Evolutionary conservation across 1,284 basidiomycete genomes (phyloP), one percentile per base, ranked within the genome.

Genomic region (Ganoderma meredithae): DNA sequence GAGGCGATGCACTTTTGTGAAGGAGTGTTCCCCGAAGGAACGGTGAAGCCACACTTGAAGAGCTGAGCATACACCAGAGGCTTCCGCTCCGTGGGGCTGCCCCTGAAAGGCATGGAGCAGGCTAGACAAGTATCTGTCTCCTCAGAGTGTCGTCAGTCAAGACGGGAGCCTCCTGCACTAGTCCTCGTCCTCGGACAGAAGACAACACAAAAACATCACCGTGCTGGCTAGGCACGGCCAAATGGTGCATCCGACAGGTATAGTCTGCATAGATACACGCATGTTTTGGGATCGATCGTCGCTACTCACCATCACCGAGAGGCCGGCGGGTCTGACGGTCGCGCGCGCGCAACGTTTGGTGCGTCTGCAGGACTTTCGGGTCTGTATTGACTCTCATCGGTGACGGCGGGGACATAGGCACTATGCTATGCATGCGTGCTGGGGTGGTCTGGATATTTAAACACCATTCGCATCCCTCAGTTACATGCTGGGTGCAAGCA

Each of bases 161-260:
- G 41, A 49, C 22, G 47, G 22, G 47, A 49, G 22, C n/a, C 22
- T 12, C 47, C 47, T n/a, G n/a, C n/a, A 49, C 19, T 6, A 22
- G 47, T 33, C 53, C 53, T 55, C 53, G 53, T 55, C 25, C 31
- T n/a, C 31, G 53, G 53, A 55, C 31, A 33, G 31, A 33, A 33
- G 25, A 19, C 53, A 1, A 15, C 31, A 15, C 53, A 12, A 55
- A 55, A n/a, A 33, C 31, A 33, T 13, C 31, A 3, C 19, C 19
- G 31, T 33, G 27, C 53, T 55, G 15, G 53, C 53, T 17, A 33
- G 8, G 15, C 53, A 55, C 27, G 19, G 31, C 52, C 13, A 33
- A 33, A 55, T 55, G 13, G 27, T 19, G n/a, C 31, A 55, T 6
- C 52, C n/a, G 31, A 49, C n/a, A 49, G 13, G 27, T 13, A 17